Base-by-base conservation (phyloP, 1,284 basidiomycete species). In the Meira nashicola region DNA sequence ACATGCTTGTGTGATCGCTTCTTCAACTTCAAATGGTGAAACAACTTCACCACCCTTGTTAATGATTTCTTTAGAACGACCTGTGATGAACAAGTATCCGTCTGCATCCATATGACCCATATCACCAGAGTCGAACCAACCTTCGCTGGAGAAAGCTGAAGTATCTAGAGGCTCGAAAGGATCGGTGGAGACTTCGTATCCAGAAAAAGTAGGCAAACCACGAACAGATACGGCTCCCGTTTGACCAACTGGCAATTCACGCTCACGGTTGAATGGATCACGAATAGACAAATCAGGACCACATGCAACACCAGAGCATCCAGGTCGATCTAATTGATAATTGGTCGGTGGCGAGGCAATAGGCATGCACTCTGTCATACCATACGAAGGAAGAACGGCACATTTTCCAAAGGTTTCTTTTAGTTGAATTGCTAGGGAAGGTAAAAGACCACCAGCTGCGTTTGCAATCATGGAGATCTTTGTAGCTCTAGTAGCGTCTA, bases 21-120 rank as follows among this genome's bases (percentile, higher is more conserved):
- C 76, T 52, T 78, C 76, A 12, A 78, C 74, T 51, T 78, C 76
- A 52, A 78, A 78, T n/a, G 76, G 76, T 10, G 76, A 78, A 23
- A 78, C 67, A 46, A 78, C 76, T 47, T 78, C 76, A 64, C 76
- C 76, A 60, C 76, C 76, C 65, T 78, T 78, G 72, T 78, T 78
- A 64, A 78, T 78, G 65, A 78, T 78, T 59, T 78, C 76, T 58
- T 78, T 78, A 11, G 73, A 75, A 44, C 76, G 73, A 65, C 76
- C 76, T 11, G 76, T 78, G 60, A 78, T 78, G 64, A 65, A 78
- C 49, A 78, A 66, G 55, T 78, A 78, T 48, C 76, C 76, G 54
- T 78, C 76, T 17, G 72, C 62, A 49, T 78, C 76, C 76, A 77
- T 77, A 60, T 78, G 74, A n/a, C 76, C 76, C 74, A 76, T 76